Percentiles rank a stretch among this genome's conserved stretches.
Conservation (phyloP, 495 filamentous ascomycete genomes). For the Aspergillus baeticus region DNA sequence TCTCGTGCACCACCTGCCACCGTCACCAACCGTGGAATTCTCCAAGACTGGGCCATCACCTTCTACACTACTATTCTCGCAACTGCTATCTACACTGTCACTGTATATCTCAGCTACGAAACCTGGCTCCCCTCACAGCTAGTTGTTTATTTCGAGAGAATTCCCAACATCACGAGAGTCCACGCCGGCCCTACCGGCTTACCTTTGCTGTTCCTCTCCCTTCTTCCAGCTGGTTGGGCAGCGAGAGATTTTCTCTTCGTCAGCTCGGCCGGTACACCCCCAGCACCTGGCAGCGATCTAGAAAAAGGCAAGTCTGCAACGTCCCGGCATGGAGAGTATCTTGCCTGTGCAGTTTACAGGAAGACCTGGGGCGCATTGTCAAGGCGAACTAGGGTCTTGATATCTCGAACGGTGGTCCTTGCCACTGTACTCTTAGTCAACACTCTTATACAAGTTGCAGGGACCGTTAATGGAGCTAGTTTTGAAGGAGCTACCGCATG, state of each 20-base stretch:
- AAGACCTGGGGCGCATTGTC: constrained; percentile 55
- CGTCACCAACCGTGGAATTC: constrained; percentile 65
- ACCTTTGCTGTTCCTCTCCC: constrained; percentile 44
- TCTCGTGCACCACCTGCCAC: constrained; percentile 37
- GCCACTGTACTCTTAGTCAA: constrained; percentile 55
- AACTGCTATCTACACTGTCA: constrained; percentile 64
- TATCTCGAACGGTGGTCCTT: constrained; percentile 61
- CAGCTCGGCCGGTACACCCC: constrained; percentile 52
- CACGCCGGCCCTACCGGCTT: constrained; percentile 54
- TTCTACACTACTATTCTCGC: constrained; percentile 63
- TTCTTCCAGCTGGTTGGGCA: constrained; percentile 67
- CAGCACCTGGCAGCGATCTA: constrained; percentile 6
- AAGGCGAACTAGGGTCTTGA: constrained; percentile 61
- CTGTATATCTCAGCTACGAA: constrained; percentile 60
- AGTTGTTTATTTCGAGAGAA: constrained; percentile 65
- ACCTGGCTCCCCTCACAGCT: constrained; percentile 66
- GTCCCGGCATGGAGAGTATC: constrained; percentile 57
- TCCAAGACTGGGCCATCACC: constrained; percentile 62
- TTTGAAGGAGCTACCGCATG: constrained; percentile 65
- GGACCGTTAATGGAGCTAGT: constrained; percentile 66
- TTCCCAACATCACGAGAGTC: constrained; percentile 62
- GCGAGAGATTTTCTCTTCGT: constrained; percentile 74
- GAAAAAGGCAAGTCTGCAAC: constrained; percentile 41
- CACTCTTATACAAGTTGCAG: constrained; percentile 62
- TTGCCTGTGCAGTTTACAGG: constrained; percentile 54